Conservation (phyloP, 192 early-diverging fungal species). For the Gonapodya prolifera region DNA sequence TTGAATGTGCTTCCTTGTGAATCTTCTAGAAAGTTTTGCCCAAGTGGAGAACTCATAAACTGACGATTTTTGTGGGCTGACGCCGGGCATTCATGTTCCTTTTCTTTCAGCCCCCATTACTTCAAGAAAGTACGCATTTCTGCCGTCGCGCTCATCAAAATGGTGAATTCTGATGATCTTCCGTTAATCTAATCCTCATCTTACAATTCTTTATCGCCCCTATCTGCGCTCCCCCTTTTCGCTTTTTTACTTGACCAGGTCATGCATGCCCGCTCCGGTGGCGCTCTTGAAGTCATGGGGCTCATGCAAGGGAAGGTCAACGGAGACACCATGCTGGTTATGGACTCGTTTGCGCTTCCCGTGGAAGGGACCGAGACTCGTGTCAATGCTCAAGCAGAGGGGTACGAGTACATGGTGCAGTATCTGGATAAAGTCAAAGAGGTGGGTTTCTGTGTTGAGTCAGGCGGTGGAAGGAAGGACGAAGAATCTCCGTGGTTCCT, state of each 20-base stretch:
- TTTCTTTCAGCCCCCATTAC: constrained; percentile 52
- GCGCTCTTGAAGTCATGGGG: constrained; percentile 94
- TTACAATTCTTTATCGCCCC: neutral
- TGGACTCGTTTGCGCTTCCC: constrained; percentile 95
- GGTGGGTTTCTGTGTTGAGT: constrained; percentile 21
- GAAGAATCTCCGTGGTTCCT: neutral
- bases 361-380: constrained; percentile 98
- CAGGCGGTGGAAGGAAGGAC: neutral
- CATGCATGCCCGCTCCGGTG: constrained; percentile 96
- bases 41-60: constrained; percentile 9
- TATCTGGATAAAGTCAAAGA: constrained; percentile 73
- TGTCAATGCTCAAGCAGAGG: constrained; percentile 83
- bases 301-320: constrained; percentile 90
- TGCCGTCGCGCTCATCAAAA: constrained; percentile 92
- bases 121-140: constrained; percentile 84
- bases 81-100: neutral
- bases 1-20: neutral
- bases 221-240: neutral
- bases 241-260: constrained; percentile 29
- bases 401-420: constrained; percentile 95
- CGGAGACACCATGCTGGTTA: constrained; percentile 78
- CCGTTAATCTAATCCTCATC: neutral
- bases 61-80: neutral
- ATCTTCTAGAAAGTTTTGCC: neutral
- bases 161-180: constrained; percentile 42